phyloP scores from a whole-genome alignment of 352 stramenopile genomes.

The Sclerospora graminicola region DNA sequence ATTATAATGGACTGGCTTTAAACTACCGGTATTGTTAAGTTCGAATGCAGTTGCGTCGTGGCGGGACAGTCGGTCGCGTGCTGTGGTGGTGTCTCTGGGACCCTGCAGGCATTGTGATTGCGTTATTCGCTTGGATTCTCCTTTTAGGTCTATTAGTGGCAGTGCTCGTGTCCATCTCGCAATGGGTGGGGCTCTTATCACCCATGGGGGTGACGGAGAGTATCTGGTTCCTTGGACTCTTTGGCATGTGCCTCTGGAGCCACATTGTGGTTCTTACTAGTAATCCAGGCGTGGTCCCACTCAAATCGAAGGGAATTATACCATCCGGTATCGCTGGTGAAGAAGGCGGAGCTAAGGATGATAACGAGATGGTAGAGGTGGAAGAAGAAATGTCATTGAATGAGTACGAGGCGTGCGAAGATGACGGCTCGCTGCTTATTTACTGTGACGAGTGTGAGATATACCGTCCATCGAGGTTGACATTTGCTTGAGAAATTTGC shows the following conservation, averaged over 20 bases:
- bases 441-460: slow-evolving; percentile 78
- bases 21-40: too few relatives aligned
- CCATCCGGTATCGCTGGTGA: slow-evolving; percentile 1
- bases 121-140: slow-evolving; percentile 43
- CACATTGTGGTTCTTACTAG: slow-evolving; percentile 66
- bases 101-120: slow-evolving; percentile 50
- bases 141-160: slow-evolving; percentile 33
- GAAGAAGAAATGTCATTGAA: slow-evolving; percentile 53
- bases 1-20: too few relatives aligned
- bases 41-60: too few relatives aligned
- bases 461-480: slow-evolving; percentile 58
- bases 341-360: slow-evolving; percentile 1
- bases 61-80: too few relatives aligned
- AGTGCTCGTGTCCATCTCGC: slow-evolving; percentile 37
- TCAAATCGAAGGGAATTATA: slow-evolving; percentile 19
- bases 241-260: slow-evolving; percentile 65
- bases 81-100: slow-evolving; percentile 69
- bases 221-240: slow-evolving; percentile 38
- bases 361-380: slow-evolving; percentile 31
- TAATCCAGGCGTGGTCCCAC: slow-evolving; percentile 63
- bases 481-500: too few relatives aligned
- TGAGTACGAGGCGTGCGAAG: slow-evolving; percentile 56
- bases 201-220: slow-evolving; percentile 29
- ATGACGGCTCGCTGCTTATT: slow-evolving; percentile 65
- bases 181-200: slow-evolving; percentile 50